Percentiles rank a stretch among this genome's conserved stretches.
These are phyloP conservation scores for Hygrophorus pudorinus DNA, from an alignment of 768 basidiomycete species.

Conservation along the genomic window DNA sequence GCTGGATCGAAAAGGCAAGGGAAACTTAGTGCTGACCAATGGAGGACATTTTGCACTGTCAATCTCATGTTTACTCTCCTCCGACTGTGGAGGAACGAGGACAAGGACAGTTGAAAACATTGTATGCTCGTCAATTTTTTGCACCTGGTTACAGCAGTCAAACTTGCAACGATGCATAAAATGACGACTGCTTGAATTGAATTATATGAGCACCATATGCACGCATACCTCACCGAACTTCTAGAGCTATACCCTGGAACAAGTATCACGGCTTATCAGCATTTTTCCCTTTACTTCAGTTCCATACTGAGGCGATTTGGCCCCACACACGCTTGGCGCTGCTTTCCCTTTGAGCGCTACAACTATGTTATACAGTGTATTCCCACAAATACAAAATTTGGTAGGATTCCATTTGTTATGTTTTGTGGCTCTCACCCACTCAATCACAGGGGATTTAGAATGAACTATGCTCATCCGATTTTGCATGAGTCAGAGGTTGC, in stretches of 20 bases:
- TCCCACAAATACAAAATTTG: conserved; percentile 18
- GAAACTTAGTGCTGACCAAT: conserved; percentile 26
- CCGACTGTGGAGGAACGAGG: conserved; percentile 16
- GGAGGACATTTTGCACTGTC: conserved; percentile 17
- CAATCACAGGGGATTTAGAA: background rate
- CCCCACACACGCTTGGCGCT: conserved; percentile 28
- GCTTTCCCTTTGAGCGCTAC: conserved; percentile 25
- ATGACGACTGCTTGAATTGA: background rate
- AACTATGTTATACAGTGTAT: conserved; percentile 27
- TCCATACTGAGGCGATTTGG: conserved; percentile 15
- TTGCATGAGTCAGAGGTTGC: background rate
- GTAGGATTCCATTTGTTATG: conserved; percentile 4
- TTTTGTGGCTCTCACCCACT: background rate
- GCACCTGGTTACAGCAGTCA: conserved; percentile 3
- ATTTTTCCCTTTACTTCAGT: conserved; percentile 11
- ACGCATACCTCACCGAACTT: background rate
- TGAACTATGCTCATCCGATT: background rate
- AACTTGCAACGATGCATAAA: background rate
- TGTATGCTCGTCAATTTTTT: background rate
- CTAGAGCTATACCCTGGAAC: conserved; percentile 8
- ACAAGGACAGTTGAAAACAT: background rate
- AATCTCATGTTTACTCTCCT: conserved; percentile 23
- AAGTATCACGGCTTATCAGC: background rate
- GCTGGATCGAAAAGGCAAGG: conserved; percentile 18
- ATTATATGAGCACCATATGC: background rate